Evolutionary conservation across 352 stramenopile genomes (phyloP).

Genomic region (Elongisporangium prolatum): DNA sequence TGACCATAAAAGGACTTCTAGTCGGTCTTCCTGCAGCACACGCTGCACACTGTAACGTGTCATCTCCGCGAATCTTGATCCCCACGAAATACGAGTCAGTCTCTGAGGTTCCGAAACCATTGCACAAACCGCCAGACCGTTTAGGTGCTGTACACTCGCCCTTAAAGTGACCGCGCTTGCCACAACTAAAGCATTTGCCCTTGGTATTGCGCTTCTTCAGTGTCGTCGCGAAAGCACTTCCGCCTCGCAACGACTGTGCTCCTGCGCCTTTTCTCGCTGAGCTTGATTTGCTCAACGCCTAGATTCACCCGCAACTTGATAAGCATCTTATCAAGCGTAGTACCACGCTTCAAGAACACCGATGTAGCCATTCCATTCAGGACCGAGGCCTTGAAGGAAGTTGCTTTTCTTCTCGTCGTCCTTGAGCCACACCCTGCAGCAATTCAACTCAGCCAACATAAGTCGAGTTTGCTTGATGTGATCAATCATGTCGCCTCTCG

Average conservation of each 20-base stretch:
- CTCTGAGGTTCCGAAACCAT: no score
- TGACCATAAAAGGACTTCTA: not conserved
- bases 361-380: conserved; percentile 12
- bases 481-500: conserved; percentile 2
- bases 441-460: conserved; percentile 5
- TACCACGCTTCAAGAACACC: conserved; percentile 2
- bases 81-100: no score
- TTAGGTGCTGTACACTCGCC: conserved; percentile 2
- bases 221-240: conserved; percentile 1
- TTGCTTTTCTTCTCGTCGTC: conserved; percentile 8
- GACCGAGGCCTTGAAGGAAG: conserved; percentile 7
- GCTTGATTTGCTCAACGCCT: conserved; percentile 1
- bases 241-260: not conserved
- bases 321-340: conserved; percentile 3
- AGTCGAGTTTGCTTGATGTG: conserved; percentile 6
- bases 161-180: conserved; percentile 13
- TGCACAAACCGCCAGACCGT: no score
- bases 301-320: conserved; percentile 7
- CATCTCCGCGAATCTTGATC: no score
- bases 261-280: conserved; percentile 2
- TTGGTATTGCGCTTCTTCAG: not conserved
- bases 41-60: no score
- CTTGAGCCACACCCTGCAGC: conserved; percentile 5
- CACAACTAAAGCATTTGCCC: conserved; percentile 10
- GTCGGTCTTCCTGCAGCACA: not conserved